These are phyloP conservation scores for Stachybotrys echinatus DNA, from an alignment of 2,329 filamentous ascomycete species.

Conservation along the genomic window DNA sequence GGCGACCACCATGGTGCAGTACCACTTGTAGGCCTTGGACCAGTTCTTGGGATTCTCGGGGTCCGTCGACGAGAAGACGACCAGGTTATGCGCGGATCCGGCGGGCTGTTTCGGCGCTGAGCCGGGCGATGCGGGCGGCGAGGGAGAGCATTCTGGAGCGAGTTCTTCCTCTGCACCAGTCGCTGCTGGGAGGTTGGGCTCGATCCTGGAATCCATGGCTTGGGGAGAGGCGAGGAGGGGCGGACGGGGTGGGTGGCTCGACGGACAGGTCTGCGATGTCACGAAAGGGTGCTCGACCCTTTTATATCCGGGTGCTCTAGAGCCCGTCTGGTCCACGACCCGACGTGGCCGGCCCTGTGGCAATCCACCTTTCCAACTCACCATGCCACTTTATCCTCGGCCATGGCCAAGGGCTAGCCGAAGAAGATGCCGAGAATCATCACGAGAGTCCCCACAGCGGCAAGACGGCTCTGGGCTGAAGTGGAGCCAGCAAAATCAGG, in stretches of 20 bases:
- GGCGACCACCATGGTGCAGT: slow-evolving; percentile 79
- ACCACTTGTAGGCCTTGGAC: slow-evolving; percentile 75
- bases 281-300: background rate
- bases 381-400: background rate
- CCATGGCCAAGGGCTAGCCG: background rate
- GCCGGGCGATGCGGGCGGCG: too few relatives aligned
- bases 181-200: background rate
- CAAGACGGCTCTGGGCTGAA: background rate
- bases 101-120: slow-evolving; percentile 8
- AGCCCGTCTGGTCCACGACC: background rate
- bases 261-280: background rate
- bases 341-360: background rate
- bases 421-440: background rate
- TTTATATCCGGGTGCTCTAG: background rate
- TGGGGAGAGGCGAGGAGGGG: background rate
- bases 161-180: background rate
- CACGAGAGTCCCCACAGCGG: background rate
- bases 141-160: too few relatives aligned
- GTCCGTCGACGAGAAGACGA: slow-evolving; percentile 64
- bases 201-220: background rate
- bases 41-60: slow-evolving; percentile 82
- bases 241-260: too few relatives aligned
- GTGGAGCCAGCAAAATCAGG: too few relatives aligned
- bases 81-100: slow-evolving; percentile 42
- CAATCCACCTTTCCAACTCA: background rate